Base-by-base conservation (phyloP, 2,329 filamentous ascomycete species). In the Aaosphaeria arxii region DNA sequence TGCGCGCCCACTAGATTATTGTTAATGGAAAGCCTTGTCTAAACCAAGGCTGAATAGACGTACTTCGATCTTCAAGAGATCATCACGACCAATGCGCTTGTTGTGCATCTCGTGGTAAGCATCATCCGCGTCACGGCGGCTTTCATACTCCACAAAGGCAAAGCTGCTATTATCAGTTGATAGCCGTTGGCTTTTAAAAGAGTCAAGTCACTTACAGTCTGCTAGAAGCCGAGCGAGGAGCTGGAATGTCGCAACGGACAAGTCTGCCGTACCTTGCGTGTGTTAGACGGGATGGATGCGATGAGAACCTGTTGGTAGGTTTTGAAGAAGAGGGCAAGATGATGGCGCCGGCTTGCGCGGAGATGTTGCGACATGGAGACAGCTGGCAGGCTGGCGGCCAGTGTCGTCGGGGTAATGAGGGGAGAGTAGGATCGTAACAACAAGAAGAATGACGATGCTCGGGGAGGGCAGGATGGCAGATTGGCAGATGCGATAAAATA, bases 81-180 rank as follows among this genome's bases (percentile, higher is more conserved):
- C 94, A 69, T 99, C 94, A 54, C 92, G 87, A 42, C 91, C 91
- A 62, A 99, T 91, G 59, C 92, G 90, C 84, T 96, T 96, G 80
- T 97, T 97, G 71, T 99, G 94, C 94, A 99, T 99, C 77, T 99
- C 94, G 73, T 99, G 90, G 71, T 99, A 99, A 42, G 94, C 94
- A 77, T 99, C 94, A 73, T 99, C 94, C 56, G 94, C 91, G 79
- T 99, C 94, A 62, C 94, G 91, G 64, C 92, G 89, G 73, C 91
- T 95, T 78, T 99, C 94, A 74, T 99, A 99, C 76, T 99, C 94
- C 57, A 99, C 94, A 72, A 99, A 99, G 35, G 94, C 94, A 72
- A 99, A 99, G 60, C 94, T 85, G 55, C 30, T 45, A 4, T 32
- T 38, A 56, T 67, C 52, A 64, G 52, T 51, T 11, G 9, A 28